Percentiles rank a stretch among this genome's conserved stretches.
Evolutionary conservation across 1,284 basidiomycete species (phyloP).

Genomic region (Fomitiporia mediterranea): DNA sequence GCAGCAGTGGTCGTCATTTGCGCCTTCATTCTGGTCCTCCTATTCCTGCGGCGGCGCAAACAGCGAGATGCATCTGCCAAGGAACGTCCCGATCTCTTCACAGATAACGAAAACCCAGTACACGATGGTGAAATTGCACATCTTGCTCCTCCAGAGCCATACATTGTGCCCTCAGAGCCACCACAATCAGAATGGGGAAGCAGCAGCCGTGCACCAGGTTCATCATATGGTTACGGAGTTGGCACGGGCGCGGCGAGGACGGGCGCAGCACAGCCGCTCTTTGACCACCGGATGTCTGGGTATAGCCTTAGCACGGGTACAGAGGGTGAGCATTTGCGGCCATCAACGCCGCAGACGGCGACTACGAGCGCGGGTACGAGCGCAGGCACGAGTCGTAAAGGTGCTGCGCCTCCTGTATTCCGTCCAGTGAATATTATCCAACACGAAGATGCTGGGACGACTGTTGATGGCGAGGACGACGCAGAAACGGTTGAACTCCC

Average conservation of each 20-base stretch:
- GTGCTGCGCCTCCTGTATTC: conserved; percentile 40
- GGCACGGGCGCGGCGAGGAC: conserved; percentile 5
- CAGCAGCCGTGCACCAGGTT: conserved; percentile 4
- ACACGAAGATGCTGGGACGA: conserved; percentile 73
- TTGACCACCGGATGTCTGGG: conserved; percentile 2
- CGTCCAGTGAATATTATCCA: conserved; percentile 74
- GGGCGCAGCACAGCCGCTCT: background rate
- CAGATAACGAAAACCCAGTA: conserved; percentile 53
- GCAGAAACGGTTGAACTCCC: conserved; percentile 74
- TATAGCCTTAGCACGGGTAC: conserved; percentile 12
- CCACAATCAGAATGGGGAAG: conserved; percentile 10
- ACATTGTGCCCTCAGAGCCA: conserved; percentile 16
- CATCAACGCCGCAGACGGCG: conserved; percentile 32
- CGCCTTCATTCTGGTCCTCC: conserved; percentile 38
- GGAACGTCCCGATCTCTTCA: conserved; percentile 57
- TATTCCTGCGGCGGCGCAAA: conserved; percentile 53
- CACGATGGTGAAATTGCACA: conserved; percentile 29
- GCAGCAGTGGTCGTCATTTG: conserved; percentile 52
- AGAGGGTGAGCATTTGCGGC: conserved; percentile 37
- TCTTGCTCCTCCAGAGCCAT: conserved; percentile 43
- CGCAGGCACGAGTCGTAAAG: conserved; percentile 40
- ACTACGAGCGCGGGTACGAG: conserved; percentile 25
- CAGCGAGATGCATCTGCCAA: conserved; percentile 35
- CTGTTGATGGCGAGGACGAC: conserved; percentile 32
- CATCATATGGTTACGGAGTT: conserved; percentile 13